Base-by-base conservation (phyloP, 2,329 filamentous ascomycete species). In the Magnaporthiopsis poae region DNA sequence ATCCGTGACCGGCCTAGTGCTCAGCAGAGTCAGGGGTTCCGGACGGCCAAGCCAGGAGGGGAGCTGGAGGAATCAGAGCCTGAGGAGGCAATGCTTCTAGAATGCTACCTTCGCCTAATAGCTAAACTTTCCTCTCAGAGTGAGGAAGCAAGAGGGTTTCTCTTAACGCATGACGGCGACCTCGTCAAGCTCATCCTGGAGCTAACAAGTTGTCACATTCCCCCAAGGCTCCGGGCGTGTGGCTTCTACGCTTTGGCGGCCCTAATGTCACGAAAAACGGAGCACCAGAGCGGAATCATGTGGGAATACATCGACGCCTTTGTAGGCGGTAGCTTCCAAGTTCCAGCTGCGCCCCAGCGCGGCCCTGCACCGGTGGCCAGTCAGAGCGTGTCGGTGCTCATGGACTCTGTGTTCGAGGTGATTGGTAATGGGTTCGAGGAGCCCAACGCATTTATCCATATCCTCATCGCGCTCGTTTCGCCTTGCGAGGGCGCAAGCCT, bases 81-180 rank as follows among this genome's bases (percentile, higher is more conserved):
- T 4, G 96, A 99, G 76, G 96, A 91, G 60, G 88, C 90, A n/a
- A 90, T 96, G 78, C 97, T 99, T 91, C 82, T 99, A 35, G 92
- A 97, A 74, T 94, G 92, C 71, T 98, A 98, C 75, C 82, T 99
- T 65, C 88, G 94, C 36, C 83, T 99, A 5, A 90, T 96, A 71
- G 87, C 91, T 3, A 92, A 96, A 75, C 81, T 99, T 12, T 88
- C 89, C 69, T 82, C 84, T 29, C 87, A 94, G 73, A 96, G 91
- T 73, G 81, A 84, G 67, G 80, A 82, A 27, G 90, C 92, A 1
- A 85, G 94, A 64, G 79, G 84, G 46, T 96, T 89, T 81, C 82
- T 98, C 68, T 79, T 96, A 29, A 33, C 86, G 60, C 80, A 86
- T 67, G 84, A 81, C 66, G 27, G 36, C 33, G 76, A 88, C 29